These are phyloP conservation scores for Mycena metata DNA, from an alignment of 768 basidiomycete genomes.

Conservation along the genomic window DNA sequence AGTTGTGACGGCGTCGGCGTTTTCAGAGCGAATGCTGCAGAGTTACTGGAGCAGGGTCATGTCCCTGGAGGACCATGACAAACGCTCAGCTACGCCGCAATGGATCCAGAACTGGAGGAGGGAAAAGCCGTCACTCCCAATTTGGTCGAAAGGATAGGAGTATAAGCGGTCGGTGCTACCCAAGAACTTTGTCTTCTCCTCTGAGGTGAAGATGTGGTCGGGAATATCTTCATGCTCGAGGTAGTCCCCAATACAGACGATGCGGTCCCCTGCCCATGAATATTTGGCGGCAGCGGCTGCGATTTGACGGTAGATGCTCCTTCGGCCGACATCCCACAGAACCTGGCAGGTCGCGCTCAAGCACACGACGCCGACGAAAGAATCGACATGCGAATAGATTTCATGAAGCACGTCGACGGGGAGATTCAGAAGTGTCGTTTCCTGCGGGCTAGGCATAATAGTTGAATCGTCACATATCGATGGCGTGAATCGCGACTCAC, in stretches of 20 bases:
- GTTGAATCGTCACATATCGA: too few relatives aligned
- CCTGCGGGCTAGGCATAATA: too few relatives aligned
- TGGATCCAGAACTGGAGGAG: too few relatives aligned
- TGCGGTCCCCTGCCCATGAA: constrained; percentile 41
- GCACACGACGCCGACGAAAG: not conserved
- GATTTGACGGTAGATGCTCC: not conserved
- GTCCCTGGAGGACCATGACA: too few relatives aligned
- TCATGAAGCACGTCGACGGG: constrained; percentile 8
- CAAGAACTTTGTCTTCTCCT: not conserved
- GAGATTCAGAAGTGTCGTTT: not conserved
- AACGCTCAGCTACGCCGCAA: too few relatives aligned
- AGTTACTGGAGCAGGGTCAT: too few relatives aligned
- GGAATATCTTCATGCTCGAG: constrained; percentile 24
- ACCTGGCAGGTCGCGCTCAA: constrained; percentile 17
- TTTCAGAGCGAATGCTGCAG: too few relatives aligned
- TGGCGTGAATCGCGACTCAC: too few relatives aligned
- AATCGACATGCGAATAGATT: not conserved
- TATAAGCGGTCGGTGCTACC: not conserved
- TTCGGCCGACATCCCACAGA: constrained; percentile 12
- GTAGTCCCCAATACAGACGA: constrained; percentile 40
- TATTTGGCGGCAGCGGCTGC: not conserved
- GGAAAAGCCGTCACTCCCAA: too few relatives aligned
- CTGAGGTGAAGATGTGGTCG: constrained; percentile 1
- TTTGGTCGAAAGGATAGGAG: too few relatives aligned
- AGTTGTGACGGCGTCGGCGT: not conserved